Percentiles rank a stretch among this genome's conserved stretches.
These are phyloP conservation scores for Berkeleyomyces basicola DNA, from an alignment of 2,329 filamentous ascomycete species.

Conservation along the genomic window DNA sequence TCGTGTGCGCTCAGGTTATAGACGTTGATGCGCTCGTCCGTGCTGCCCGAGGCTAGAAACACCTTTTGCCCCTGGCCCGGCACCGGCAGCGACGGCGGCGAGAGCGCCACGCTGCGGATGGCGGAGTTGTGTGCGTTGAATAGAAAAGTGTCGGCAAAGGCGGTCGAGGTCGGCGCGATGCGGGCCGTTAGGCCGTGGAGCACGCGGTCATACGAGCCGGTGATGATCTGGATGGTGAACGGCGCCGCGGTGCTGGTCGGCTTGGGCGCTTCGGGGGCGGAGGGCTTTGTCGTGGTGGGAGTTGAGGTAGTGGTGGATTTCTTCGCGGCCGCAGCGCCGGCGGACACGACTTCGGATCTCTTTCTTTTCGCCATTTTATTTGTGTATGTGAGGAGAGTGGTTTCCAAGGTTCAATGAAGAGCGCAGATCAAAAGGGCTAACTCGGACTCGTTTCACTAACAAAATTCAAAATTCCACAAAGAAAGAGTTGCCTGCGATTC, in stretches of 20 bases:
- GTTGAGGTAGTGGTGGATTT: conserved; percentile 15
- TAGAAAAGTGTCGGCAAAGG: conserved; percentile 83
- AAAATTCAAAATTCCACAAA: background rate
- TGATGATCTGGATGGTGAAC: conserved; percentile 69
- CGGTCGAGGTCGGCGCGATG: conserved; percentile 32
- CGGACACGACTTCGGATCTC: conserved; percentile 23
- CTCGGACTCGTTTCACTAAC: background rate
- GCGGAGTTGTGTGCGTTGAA: conserved; percentile 88
- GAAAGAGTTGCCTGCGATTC: background rate
- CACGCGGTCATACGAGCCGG: conserved; percentile 85
- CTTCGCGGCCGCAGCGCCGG: conserved; percentile 19
- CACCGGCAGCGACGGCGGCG: conserved; percentile 48
- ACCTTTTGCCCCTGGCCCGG: conserved; percentile 59
- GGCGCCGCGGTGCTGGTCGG: conserved; percentile 16
- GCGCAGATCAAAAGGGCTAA: background rate
- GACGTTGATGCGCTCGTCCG: conserved; percentile 87
- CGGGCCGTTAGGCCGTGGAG: conserved; percentile 81
- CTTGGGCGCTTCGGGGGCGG: background rate
- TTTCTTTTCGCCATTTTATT: conserved; percentile 32
- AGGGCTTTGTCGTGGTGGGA: conserved; percentile 1
- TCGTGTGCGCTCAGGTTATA: conserved; percentile 69
- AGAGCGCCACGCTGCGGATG: conserved; percentile 76
- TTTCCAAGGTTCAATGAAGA: background rate
- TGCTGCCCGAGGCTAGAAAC: conserved; percentile 77
- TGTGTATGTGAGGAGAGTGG: background rate